Percentiles rank a stretch among this genome's conserved stretches.
phyloP scores from a whole-genome alignment of 2,329 filamentous ascomycete species.

The Scedosporium apiospermum region DNA sequence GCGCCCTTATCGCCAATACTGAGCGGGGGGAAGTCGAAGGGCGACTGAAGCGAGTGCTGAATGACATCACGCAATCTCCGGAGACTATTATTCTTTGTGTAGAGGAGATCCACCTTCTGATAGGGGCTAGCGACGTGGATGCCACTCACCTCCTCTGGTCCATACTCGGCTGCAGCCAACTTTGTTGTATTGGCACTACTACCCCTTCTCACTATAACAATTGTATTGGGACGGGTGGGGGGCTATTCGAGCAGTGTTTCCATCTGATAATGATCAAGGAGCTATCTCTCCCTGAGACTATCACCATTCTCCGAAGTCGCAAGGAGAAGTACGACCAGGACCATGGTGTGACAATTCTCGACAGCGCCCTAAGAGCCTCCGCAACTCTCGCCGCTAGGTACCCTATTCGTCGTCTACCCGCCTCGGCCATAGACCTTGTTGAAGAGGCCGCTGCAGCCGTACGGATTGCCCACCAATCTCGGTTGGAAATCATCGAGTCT shows the following conservation, averaged over 20 bases:
- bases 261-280: slow-evolving; percentile 98
- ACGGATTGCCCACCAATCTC: slow-evolving; percentile 86
- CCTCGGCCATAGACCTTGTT: slow-evolving; percentile 93
- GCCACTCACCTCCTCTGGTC: slow-evolving; percentile 96
- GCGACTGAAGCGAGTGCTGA: slow-evolving; percentile 96
- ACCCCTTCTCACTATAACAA: slow-evolving; percentile 94
- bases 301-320: slow-evolving; percentile 94
- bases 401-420: slow-evolving; percentile 77
- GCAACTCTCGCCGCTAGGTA: slow-evolving; percentile 88
- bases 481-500: slow-evolving; percentile 91
- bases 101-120: slow-evolving; percentile 96
- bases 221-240: slow-evolving; percentile 97
- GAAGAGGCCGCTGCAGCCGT: slow-evolving; percentile 97
- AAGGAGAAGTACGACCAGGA: slow-evolving; percentile 98
- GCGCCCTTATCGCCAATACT: slow-evolving; percentile 88
- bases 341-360: slow-evolving; percentile 93
- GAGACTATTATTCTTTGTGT: slow-evolving; percentile 98
- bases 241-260: slow-evolving; percentile 87
- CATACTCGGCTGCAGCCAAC: slow-evolving; percentile 90
- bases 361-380: slow-evolving; percentile 83
- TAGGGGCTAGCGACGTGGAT: slow-evolving; percentile 98
- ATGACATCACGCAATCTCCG: slow-evolving; percentile 89
- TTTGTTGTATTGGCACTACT: slow-evolving; percentile 96
- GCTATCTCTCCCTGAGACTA: slow-evolving; percentile 76
- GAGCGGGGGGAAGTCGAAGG: slow-evolving; percentile 98